Evolutionary conservation across 2,329 filamentous ascomycete species (phyloP).

Genomic region (Fusarium sp.): DNA sequence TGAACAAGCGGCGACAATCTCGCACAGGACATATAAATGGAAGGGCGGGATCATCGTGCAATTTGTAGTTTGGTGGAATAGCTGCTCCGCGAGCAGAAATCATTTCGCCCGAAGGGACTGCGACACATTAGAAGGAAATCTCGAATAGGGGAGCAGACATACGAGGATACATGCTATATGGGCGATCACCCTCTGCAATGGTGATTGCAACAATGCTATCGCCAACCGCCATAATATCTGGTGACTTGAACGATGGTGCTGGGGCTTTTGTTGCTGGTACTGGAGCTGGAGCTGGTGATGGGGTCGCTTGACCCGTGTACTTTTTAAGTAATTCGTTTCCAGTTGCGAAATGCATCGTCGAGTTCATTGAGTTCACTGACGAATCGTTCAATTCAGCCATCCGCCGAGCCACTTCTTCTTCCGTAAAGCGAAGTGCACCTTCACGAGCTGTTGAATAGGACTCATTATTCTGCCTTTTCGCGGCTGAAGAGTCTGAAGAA

Average conservation of each 20-base stretch:
- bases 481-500: conserved; percentile 1
- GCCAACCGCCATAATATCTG: background rate
- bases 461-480: conserved; percentile 22
- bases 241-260: background rate
- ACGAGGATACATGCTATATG: conserved; percentile 36
- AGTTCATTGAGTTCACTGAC: conserved; percentile 2
- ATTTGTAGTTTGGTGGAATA: conserved; percentile 50
- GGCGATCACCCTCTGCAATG: conserved; percentile 30
- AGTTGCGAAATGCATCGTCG: conserved; percentile 21
- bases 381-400: conserved; percentile 16
- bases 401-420: conserved; percentile 31
- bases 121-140: conserved; percentile 9
- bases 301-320: conserved; percentile 11
- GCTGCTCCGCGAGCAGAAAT: conserved; percentile 46
- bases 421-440: conserved; percentile 36
- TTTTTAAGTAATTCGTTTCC: conserved; percentile 29
- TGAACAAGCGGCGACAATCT: conserved; percentile 50
- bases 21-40: conserved; percentile 55
- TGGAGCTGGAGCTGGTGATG: background rate
- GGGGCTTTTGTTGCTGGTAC: background rate
- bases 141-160: background rate
- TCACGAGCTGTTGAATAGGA: background rate
- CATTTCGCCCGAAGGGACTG: conserved; percentile 19
- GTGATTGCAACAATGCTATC: conserved; percentile 25
- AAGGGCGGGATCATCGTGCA: conserved; percentile 35